Percentiles rank a stretch among this genome's conserved stretches.
phyloP scores from a whole-genome alignment of 371 early-diverging fungal genomes.

The Mucor ambiguus region DNA sequence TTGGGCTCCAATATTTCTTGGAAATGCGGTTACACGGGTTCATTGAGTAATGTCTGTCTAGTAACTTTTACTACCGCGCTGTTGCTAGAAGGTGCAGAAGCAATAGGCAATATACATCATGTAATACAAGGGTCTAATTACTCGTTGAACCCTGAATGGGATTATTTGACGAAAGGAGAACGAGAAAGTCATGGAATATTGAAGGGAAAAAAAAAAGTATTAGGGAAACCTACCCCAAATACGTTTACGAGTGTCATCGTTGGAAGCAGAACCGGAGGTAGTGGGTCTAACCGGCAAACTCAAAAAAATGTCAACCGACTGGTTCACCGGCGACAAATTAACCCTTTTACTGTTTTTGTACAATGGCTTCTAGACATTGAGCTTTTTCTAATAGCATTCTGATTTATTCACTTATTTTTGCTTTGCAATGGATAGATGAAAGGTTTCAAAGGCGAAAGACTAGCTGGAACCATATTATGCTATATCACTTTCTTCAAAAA shows the following conservation, averaged over 20 bases:
- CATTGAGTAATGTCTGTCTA: background rate
- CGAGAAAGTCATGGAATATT: background rate
- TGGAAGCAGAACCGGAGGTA: background rate
- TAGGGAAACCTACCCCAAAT: background rate
- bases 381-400: background rate
- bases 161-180: background rate
- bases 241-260: background rate
- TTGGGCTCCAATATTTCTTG: background rate
- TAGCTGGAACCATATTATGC: background rate
- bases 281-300: background rate
- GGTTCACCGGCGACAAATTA: constrained; percentile 1
- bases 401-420: background rate
- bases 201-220: background rate
- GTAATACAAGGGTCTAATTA: background rate
- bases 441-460: background rate
- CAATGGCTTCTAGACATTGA: background rate
- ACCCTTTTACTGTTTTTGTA: background rate
- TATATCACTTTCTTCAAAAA: background rate
- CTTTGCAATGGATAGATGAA: background rate
- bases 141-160: constrained; percentile 1
- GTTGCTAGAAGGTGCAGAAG: background rate
- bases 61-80: background rate
- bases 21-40: background rate
- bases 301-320: background rate
- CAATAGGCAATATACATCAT: background rate